Base-by-base conservation (phyloP, 75 land plant species). In the Azolla pinnata region DNA sequence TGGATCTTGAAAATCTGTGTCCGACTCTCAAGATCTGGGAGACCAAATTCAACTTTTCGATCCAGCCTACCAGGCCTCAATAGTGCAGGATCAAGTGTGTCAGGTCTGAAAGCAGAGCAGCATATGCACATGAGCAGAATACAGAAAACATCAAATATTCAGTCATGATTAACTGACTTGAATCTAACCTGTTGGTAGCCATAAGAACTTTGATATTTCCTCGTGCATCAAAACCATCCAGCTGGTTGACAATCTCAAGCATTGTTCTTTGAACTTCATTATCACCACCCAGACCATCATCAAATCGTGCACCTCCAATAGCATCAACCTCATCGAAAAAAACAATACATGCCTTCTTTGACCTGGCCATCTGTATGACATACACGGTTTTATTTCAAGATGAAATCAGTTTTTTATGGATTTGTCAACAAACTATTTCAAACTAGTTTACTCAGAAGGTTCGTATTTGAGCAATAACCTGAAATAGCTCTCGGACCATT, bases 321-420 rank as follows among this genome's bases (percentile, higher is more conserved):
- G 98, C 98, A 78, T 93, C 98, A 17, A 93, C 87, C 81, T 93
- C 98, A 75, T 93, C 98, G 79, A 93, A 93, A 40, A 93, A 93
- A 0, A 93, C 96, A 74, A 93, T 93, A 72, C 98, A 93, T 21
- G 98, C 96, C 44, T 91, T 91, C 59, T 91, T 91, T 31, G 97
- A 88, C 7, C 96, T 76, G 8, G 98, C 98, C 98, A 93, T 88
- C 98, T 92, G 57, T 59, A 72, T 29, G 19, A 67, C n/a, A n/a
- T n/a, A n/a, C n/a, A n/a, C n/a, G n/a, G n/a, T n/a, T n/a, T n/a
- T n/a, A n/a, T n/a, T n/a, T n/a, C n/a, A n/a, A n/a, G n/a, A n/a
- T n/a, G n/a, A n/a, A n/a, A n/a, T n/a, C n/a, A n/a, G n/a, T n/a
- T n/a, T n/a, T n/a, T n/a, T n/a, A n/a, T n/a, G n/a, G n/a, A n/a